phyloP scores from a whole-genome alignment of 805 yeast genomes.

The Wickerhamomyces pijperi region DNA sequence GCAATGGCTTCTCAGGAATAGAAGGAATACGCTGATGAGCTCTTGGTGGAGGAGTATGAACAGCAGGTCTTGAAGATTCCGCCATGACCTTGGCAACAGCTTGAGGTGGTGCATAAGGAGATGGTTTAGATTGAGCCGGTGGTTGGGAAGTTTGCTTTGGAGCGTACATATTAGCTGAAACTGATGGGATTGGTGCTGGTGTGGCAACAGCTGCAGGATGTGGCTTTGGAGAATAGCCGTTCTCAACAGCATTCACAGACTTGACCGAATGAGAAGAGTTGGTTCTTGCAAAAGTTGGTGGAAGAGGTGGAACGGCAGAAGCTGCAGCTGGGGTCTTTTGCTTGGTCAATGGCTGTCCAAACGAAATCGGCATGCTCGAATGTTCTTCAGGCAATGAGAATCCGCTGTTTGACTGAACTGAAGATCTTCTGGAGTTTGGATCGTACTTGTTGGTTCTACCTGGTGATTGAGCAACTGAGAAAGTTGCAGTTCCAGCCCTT shows the following conservation, averaged over 20 bases:
- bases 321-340: too few species aligned
- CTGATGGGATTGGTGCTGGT: background rate
- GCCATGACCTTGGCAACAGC: background rate
- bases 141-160: too few species aligned
- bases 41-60: constrained; percentile 1
- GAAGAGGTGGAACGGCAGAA: background rate
- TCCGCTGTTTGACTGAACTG: background rate
- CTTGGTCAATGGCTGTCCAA: too few species aligned
- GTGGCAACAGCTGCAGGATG: too few species aligned
- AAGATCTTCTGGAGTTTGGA: background rate
- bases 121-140: background rate
- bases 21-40: constrained; percentile 1
- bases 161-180: too few species aligned
- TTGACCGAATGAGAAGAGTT: background rate
- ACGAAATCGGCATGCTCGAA: too few species aligned
- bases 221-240: too few species aligned
- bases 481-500: background rate
- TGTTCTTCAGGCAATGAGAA: too few species aligned
- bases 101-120: constrained; percentile 1
- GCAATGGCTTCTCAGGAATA: background rate
- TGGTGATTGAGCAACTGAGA: background rate
- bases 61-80: background rate
- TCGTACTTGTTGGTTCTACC: background rate
- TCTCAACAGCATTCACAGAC: background rate
- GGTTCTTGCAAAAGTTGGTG: background rate